Evolutionary conservation across 2,329 filamentous ascomycete genomes (phyloP).

Genomic region (Cadophora gregata): DNA sequence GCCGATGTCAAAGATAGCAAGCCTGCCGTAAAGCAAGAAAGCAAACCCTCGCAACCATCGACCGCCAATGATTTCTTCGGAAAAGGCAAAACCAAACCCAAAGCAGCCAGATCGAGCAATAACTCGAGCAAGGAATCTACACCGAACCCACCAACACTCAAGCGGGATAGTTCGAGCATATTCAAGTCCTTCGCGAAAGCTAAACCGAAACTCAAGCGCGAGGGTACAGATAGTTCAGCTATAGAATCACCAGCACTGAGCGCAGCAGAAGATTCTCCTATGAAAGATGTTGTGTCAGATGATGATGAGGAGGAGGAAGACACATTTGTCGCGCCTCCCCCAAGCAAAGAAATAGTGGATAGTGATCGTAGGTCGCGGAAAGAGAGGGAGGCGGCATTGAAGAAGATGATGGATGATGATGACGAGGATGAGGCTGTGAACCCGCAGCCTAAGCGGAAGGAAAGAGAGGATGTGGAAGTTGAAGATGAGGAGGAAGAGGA

Average conservation of each 20-base stretch:
- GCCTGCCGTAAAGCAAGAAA: constrained; percentile 27
- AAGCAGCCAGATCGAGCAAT: constrained; percentile 31
- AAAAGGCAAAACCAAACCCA: constrained; percentile 44
- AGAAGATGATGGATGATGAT: constrained; percentile 80
- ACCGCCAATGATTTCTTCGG: constrained; percentile 46
- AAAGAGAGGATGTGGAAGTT: constrained; percentile 45
- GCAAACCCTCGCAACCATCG: constrained; percentile 37
- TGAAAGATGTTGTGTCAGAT: constrained; percentile 61
- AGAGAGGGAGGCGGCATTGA: constrained; percentile 69
- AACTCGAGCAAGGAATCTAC: constrained; percentile 39
- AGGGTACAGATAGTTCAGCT: constrained; percentile 47
- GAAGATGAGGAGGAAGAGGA: constrained; percentile 41
- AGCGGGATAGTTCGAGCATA: constrained; percentile 67
- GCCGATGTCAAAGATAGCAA: constrained; percentile 29
- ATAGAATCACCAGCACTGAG: constrained; percentile 46
- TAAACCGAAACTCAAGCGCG: constrained; percentile 61
- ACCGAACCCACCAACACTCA: constrained; percentile 48
- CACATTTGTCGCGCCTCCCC: constrained; percentile 52
- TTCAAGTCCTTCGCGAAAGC: constrained; percentile 81
- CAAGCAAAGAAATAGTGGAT: constrained; percentile 43
- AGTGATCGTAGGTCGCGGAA: constrained; percentile 54
- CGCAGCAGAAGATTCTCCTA: constrained; percentile 55
- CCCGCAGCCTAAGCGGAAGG: constrained; percentile 45
- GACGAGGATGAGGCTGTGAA: constrained; percentile 54
- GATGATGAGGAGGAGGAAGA: constrained; percentile 63